A percentile compares a stretch with the other conserved stretches of the same genome.
Conservation (phyloP, 768 basidiomycete species). For the Russula abietina region DNA sequence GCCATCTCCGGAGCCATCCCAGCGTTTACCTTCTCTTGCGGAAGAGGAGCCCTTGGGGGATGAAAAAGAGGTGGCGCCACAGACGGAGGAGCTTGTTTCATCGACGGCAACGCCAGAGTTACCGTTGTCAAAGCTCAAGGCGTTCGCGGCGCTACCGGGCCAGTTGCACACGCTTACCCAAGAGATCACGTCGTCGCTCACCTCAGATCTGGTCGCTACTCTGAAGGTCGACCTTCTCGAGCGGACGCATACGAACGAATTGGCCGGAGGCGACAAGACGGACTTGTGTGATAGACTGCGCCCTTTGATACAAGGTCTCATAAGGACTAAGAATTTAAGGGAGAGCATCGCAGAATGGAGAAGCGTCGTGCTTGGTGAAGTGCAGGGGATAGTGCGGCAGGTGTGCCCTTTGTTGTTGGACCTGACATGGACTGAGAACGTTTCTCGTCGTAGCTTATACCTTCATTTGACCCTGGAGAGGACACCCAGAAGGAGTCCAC, state of each 20-base stretch:
- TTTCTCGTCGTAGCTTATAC: conserved; percentile 44
- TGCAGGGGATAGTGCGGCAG: conserved; percentile 50
- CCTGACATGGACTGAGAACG: not conserved
- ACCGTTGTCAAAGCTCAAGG: conserved; percentile 60
- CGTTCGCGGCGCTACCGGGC: conserved; percentile 69
- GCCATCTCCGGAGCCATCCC: not conserved
- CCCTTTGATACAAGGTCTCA: conserved; percentile 70
- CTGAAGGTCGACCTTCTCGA: conserved; percentile 61
- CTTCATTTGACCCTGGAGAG: conserved; percentile 51
- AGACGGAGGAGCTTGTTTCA: conserved; percentile 28
- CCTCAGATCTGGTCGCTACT: conserved; percentile 68
- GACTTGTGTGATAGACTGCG: conserved; percentile 55
- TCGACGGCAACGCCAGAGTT: conserved; percentile 29
- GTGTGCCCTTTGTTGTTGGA: conserved; percentile 37
- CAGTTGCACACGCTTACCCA: conserved; percentile 66
- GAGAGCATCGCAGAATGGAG: conserved; percentile 67
- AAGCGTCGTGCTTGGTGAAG: conserved; percentile 56
- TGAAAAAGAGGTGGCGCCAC: conserved; percentile 20
- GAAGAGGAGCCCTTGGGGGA: conserved; percentile 29
- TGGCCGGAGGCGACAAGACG: not conserved
- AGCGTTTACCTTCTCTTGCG: conserved; percentile 30
- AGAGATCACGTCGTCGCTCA: conserved; percentile 71
- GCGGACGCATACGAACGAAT: conserved; percentile 33
- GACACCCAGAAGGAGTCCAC: conserved; percentile 34
- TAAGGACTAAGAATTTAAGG: conserved; percentile 63